These are phyloP conservation scores for Trichophaea hybrida DNA, from an alignment of 2,329 filamentous ascomycete species.

Conservation along the genomic window DNA sequence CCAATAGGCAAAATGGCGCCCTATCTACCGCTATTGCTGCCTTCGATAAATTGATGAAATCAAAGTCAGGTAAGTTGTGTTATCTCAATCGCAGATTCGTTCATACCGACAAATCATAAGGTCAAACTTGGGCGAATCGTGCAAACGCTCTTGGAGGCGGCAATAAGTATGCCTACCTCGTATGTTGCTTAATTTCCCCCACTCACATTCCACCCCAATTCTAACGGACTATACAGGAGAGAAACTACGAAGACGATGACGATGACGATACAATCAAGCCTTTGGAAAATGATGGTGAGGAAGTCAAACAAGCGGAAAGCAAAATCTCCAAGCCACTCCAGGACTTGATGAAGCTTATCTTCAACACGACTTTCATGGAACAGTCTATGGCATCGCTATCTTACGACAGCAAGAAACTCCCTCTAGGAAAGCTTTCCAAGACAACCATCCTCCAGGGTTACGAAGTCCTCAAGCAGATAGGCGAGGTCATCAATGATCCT, in stretches of 20 bases:
- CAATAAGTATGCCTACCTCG: slow-evolving; percentile 62
- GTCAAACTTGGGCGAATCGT: slow-evolving; percentile 38
- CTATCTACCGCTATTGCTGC: slow-evolving; percentile 18
- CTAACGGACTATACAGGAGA: slow-evolving; percentile 43
- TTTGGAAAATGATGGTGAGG: slow-evolving; percentile 27
- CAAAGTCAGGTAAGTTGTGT: slow-evolving; percentile 41
- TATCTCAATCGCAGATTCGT: too few relatives aligned
- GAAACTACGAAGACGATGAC: slow-evolving; percentile 46
- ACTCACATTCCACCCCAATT: slow-evolving; percentile 23
- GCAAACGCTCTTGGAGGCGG: slow-evolving; percentile 42
- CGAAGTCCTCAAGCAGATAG: slow-evolving; percentile 59
- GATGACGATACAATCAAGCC: slow-evolving; percentile 26
- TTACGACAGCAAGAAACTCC: slow-evolving; percentile 62
- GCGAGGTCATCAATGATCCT: slow-evolving; percentile 45
- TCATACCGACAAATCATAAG: too few relatives aligned
- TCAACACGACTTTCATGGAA: slow-evolving; percentile 58
- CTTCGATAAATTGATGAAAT: slow-evolving; percentile 49
- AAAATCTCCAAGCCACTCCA: slow-evolving; percentile 48
- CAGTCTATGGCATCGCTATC: slow-evolving; percentile 48
- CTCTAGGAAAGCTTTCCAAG: slow-evolving; percentile 72
- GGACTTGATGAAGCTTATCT: slow-evolving; percentile 64
- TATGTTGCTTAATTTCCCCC: slow-evolving; percentile 28
- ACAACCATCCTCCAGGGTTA: slow-evolving; percentile 61
- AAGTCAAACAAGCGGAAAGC: slow-evolving; percentile 34
- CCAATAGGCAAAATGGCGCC: not conserved